phyloP scores from a whole-genome alignment of 139 green algal species.

The Coelastrella sp. region DNA sequence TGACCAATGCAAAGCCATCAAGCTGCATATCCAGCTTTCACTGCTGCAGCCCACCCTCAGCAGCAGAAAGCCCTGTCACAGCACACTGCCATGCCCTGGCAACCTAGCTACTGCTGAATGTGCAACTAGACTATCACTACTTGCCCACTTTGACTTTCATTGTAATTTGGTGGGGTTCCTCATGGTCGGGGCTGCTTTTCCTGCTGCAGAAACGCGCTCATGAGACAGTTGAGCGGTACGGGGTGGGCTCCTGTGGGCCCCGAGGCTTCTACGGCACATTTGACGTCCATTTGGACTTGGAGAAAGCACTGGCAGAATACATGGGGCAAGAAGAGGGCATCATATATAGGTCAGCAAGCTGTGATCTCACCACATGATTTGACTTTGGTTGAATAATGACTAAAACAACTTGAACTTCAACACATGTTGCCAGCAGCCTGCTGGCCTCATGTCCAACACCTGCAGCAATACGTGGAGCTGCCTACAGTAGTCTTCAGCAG shows the following conservation, averaged over 20 bases:
- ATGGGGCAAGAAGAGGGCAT: constrained; percentile 80
- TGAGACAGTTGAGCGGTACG: constrained; percentile 91
- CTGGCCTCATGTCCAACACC: background rate
- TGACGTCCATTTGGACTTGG: constrained; percentile 93
- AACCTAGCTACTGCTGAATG: too few species aligned
- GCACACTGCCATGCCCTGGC: too few species aligned
- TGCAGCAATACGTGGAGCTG: background rate
- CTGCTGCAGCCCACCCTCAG: too few species aligned
- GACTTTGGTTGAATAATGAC: too few species aligned
- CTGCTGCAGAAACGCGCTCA: constrained; percentile 19
- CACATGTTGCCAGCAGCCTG: background rate
- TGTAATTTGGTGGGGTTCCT: background rate
- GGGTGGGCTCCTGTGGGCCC: constrained; percentile 95
- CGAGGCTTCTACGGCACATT: constrained; percentile 99
- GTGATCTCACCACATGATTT: background rate
- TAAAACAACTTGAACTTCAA: background rate
- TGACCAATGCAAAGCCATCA: too few species aligned
- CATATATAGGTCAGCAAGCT: constrained; percentile 71
- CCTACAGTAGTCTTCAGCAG: background rate
- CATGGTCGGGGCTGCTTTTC: background rate
- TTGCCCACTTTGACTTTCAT: background rate
- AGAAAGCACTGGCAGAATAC: constrained; percentile 77
- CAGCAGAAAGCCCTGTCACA: too few species aligned
- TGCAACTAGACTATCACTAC: background rate
- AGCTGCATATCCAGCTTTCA: too few species aligned